Evolutionary conservation across 768 basidiomycete genomes (phyloP).

Genomic region (Gloeostereum incarnatum): DNA sequence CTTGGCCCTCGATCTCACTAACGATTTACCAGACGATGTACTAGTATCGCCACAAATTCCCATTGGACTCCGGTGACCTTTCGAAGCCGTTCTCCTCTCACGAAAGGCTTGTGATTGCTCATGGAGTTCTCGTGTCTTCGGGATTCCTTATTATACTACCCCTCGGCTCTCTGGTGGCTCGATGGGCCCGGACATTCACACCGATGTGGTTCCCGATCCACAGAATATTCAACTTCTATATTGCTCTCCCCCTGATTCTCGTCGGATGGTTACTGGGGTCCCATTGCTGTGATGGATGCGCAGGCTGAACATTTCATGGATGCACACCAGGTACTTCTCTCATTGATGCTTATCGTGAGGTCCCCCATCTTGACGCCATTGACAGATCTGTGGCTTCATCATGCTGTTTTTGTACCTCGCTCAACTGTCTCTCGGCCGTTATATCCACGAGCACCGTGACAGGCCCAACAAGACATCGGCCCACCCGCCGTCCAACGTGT

Average conservation of each 20-base stretch:
- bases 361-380: neutral
- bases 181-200: constrained; percentile 42
- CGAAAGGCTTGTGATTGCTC: constrained; percentile 39
- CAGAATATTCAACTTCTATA: constrained; percentile 33
- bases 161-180: constrained; percentile 39
- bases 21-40: constrained; percentile 14
- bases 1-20: constrained; percentile 23
- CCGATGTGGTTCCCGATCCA: constrained; percentile 51
- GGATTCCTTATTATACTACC: constrained; percentile 54
- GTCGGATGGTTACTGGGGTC: constrained; percentile 40
- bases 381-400: constrained; percentile 41
- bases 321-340: constrained; percentile 34
- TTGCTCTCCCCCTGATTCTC: constrained; percentile 40
- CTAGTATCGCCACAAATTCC: constrained; percentile 6
- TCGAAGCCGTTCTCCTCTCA: constrained; percentile 16
- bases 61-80: neutral
- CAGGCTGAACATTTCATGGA: constrained; percentile 33
- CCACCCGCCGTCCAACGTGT: constrained; percentile 45
- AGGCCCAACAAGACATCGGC: constrained; percentile 16
- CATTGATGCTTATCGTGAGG: neutral
- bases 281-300: constrained; percentile 32
- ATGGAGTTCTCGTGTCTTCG: constrained; percentile 40
- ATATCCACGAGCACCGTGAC: constrained; percentile 35
- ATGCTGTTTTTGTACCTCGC: constrained; percentile 40
- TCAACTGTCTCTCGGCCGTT: constrained; percentile 43